Base-by-base conservation (phyloP, 129 eudicot genomes). In the Escallonia rubra region DNA sequence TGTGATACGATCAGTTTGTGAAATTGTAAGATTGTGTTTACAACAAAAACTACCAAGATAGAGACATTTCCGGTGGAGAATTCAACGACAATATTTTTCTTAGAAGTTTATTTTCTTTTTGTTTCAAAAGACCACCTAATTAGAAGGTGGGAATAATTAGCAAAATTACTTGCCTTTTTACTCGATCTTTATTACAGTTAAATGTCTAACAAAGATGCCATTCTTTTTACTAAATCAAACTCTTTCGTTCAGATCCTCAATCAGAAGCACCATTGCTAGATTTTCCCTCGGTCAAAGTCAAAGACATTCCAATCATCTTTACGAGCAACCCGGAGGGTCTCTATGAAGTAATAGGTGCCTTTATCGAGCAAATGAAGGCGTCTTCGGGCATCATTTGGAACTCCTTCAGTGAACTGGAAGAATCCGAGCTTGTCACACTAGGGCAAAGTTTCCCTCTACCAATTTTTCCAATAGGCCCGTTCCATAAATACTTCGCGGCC, bases 361-460 rank as follows among this genome's bases (percentile, higher is more conserved):
- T 81, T 68, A n/a, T 60, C 44, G 68, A 43, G 8, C 16, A 50
- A 6, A 70, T 74, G 60, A 81, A 74, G 67, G 67, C 66, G 3
- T 73, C 86, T 11, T 73, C 82, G 7, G 82, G 82, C 6, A 4
- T 81, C 69, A 81, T 81, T 54, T 81, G 82, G 82, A 83, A 80
- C 73, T 41, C 85, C n/a, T 80, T 80, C 50, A 55, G 60, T 39
- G 85, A 84, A 64, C 89, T 80, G 6, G 89, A 84, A 77, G 68
- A 74, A 57, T 41, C 71, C 1, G 62, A 57, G 42, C 66, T 80
- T 11, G 41, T 58, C 16, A 61, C 45, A 15, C 44, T 70, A 15
- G 14, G 16, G 4, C 73, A 70, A 38, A 41, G 70, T n/a, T 61
- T 80, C 58, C 64, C 50, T 4, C 39, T 80, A 12, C 86, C 83